phyloP scores from a whole-genome alignment of 345 rosid genomes.

The Turritis glabra region DNA sequence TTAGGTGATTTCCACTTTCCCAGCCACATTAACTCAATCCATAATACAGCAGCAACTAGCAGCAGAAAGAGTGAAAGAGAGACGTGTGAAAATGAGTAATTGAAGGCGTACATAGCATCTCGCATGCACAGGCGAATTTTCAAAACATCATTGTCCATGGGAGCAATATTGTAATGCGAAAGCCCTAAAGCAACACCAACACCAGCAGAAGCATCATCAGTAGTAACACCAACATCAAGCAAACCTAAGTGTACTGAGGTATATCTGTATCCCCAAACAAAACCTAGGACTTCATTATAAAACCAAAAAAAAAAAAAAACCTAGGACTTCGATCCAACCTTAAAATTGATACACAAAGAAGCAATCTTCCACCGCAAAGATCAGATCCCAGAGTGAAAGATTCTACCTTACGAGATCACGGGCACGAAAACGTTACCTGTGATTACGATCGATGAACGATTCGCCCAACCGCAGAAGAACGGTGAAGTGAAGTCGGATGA shows the following conservation, averaged over 20 bases:
- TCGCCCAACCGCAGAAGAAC: not conserved
- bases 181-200: not conserved
- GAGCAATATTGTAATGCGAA: not conserved
- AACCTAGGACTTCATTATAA: too few relatives aligned
- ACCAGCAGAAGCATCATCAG: not conserved
- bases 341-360: not conserved
- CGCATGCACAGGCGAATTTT: not conserved
- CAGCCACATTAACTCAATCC: slow-evolving; percentile 4
- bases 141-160: not conserved
- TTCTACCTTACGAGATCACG: not conserved
- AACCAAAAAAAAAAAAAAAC: too few relatives aligned
- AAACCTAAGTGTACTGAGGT: not conserved
- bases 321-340: not conserved
- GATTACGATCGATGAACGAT: not conserved
- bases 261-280: not conserved
- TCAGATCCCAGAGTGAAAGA: not conserved
- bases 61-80: not conserved
- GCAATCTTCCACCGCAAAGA: not conserved
- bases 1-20: not conserved
- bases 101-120: not conserved
- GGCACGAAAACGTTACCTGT: not conserved
- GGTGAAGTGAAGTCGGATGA: not conserved
- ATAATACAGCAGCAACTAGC: not conserved
- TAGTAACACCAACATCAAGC: not conserved
- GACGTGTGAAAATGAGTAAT: not conserved